These are phyloP conservation scores for Orbilia javanica DNA, from an alignment of 2,329 filamentous ascomycete genomes.

Conservation along the genomic window DNA sequence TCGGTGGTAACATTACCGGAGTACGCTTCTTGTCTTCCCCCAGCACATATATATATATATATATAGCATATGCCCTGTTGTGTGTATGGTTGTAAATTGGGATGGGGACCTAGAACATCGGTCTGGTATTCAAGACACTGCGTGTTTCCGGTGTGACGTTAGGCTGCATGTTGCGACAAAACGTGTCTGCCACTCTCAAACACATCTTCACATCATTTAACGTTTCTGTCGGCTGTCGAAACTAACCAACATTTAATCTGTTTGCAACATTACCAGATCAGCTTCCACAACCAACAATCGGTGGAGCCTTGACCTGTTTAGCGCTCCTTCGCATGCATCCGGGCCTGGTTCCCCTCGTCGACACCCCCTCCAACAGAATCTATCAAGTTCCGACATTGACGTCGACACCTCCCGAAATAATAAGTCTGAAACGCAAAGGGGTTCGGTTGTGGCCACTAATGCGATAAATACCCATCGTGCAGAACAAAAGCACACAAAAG, in stretches of 20 bases:
- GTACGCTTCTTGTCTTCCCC: not conserved
- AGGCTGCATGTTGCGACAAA: constrained; percentile 22
- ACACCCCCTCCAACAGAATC: constrained; percentile 48
- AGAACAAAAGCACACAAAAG: constrained; percentile 29
- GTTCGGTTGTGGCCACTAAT: constrained; percentile 38
- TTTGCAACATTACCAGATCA: constrained; percentile 33
- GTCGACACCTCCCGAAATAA: constrained; percentile 28
- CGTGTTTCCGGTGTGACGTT: constrained; percentile 54
- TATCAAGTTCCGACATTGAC: constrained; percentile 48
- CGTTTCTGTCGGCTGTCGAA: constrained; percentile 19
- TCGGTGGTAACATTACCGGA: not conserved
- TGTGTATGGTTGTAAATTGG: not conserved
- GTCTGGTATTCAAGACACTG: constrained; percentile 18
- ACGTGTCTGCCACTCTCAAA: constrained; percentile 6
- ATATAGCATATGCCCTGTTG: not conserved
- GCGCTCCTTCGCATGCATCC: constrained; percentile 40
- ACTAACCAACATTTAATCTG: constrained; percentile 30
- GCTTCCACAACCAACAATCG: constrained; percentile 36
- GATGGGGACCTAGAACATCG: no score
- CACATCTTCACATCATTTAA: constrained; percentile 9
- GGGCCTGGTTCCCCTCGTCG: constrained; percentile 45
- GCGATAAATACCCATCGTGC: constrained; percentile 40
- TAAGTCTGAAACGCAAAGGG: constrained; percentile 47
- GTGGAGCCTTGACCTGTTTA: constrained; percentile 55
- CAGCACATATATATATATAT: not conserved